A percentile compares a stretch with the other conserved stretches of the same genome.
These are phyloP conservation scores for Saitozyma podzolica DNA, from an alignment of 768 basidiomycete species.

Conservation along the genomic window DNA sequence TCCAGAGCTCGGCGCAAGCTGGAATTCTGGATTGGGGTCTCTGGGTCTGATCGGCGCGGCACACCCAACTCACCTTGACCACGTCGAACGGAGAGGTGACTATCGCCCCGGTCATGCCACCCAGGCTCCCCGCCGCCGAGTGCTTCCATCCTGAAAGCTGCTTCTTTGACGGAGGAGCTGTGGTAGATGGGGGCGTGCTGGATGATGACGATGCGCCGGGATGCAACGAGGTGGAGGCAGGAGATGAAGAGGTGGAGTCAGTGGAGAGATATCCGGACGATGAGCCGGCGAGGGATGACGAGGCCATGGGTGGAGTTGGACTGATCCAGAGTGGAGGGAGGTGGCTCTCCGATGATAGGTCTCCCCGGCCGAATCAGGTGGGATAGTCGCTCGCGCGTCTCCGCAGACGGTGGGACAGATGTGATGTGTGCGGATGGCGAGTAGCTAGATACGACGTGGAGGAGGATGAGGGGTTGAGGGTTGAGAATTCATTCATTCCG, in stretches of 20 bases:
- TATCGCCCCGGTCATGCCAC: slow-evolving; percentile 96
- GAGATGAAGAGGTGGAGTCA: too few species aligned
- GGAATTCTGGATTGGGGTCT: neutral
- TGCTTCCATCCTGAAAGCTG: slow-evolving; percentile 45
- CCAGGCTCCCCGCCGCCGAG: slow-evolving; percentile 60
- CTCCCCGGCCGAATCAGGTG: too few species aligned
- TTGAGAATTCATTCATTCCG: too few species aligned
- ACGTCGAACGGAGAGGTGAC: slow-evolving; percentile 98
- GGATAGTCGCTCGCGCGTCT: too few species aligned
- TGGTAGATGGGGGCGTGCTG: slow-evolving; percentile 28
- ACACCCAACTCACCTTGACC: slow-evolving; percentile 62
- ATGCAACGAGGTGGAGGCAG: too few species aligned
- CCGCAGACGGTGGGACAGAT: neutral
- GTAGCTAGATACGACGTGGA: neutral
- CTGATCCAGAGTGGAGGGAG: neutral
- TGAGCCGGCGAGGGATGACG: slow-evolving; percentile 59
- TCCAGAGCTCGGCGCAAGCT: neutral
- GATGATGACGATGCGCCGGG: slow-evolving; percentile 65
- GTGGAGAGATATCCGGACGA: slow-evolving; percentile 52
- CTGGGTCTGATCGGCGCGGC: too few species aligned
- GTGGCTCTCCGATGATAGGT: too few species aligned
- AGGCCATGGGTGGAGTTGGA: neutral
- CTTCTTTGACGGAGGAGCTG: slow-evolving; percentile 22
- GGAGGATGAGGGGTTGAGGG: too few species aligned
- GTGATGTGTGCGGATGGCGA: neutral